These are phyloP conservation scores for Beauveria pseudobassiana DNA, from an alignment of 2,329 filamentous ascomycete genomes.

Conservation along the genomic window DNA sequence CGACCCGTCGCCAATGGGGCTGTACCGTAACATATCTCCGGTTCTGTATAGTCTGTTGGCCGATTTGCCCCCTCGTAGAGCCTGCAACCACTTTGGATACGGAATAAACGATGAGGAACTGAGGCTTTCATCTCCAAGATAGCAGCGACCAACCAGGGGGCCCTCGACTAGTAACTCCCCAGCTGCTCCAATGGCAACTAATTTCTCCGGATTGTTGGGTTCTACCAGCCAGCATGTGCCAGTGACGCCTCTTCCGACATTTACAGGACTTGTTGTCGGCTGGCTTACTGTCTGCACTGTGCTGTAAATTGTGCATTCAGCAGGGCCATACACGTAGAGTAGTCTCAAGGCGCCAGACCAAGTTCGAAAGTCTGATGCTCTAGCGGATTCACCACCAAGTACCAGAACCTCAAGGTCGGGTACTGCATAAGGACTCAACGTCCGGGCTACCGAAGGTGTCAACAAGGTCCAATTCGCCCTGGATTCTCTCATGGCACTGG, in stretches of 20 bases:
- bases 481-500: neutral
- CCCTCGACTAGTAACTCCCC: constrained; percentile 12
- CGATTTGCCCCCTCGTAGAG: neutral
- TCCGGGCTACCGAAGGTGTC: neutral
- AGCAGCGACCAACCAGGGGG: neutral
- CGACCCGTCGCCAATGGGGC: constrained; percentile 10
- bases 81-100: neutral
- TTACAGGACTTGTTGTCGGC: neutral
- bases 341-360: neutral
- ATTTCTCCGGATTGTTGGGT: neutral
- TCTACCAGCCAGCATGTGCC: constrained; percentile 11
- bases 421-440: neutral
- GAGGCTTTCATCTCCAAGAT: neutral
- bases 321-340: neutral
- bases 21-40: constrained; percentile 12
- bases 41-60: neutral
- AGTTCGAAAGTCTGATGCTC: neutral
- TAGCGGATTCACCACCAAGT: neutral
- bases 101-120: neutral
- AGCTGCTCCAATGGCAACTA: constrained; percentile 7
- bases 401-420: neutral
- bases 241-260: neutral
- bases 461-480: neutral
- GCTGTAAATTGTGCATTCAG: neutral
- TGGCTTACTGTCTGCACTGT: neutral